Base-by-base conservation (phyloP, 2,329 filamentous ascomycete species). In the Dendrostoma leiphaemia region DNA sequence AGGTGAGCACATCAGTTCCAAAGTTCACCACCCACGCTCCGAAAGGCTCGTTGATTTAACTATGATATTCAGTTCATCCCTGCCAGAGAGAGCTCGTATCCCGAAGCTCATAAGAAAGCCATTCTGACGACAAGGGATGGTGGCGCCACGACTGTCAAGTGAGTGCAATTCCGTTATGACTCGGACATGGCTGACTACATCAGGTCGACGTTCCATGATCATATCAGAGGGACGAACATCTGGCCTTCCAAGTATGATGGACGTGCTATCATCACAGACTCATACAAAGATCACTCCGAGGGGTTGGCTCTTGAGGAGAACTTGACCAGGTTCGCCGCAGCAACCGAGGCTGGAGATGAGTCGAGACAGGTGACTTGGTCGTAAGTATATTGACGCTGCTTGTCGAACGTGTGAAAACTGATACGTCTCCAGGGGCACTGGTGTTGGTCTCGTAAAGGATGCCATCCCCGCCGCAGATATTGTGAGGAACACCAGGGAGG, bases 211-310 rank as follows among this genome's bases (percentile, higher is more conserved):
- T 74, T 77, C 56, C 71, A 78, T 58, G 75, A 78, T 53, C 63
- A 70, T 26, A 64, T 78, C 55, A 68, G 64, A 49, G 66, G 69
- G 21, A 69, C 57, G 24, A 57, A 59, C 6, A 62, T 76, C 19
- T 78, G 75, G 75, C 71, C 73, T 2, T 59, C 61, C 4, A 62
- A 71, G 1, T 78, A 76, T 55, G 75, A 78, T 34, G 75, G 75
- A 0, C 67, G 75, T n/a, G 71, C 71, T 21, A 67, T 78, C 45
- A 61, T 71, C 9, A 65, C 67, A 1, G 64, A 70, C 8, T 68
- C 74, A 3, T 76, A 76, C 38, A 61, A 67, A 17, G 72, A 72
- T 54, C 73, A 74, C 50, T 54, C 69, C 0, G 65, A 62, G 0
- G 75, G 76, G 8, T 59, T 72, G 31, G 63, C 74, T 6, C 53